Evolutionary conservation across 495 filamentous ascomycete species (phyloP).

Genomic region (Usnea hakonensis): DNA sequence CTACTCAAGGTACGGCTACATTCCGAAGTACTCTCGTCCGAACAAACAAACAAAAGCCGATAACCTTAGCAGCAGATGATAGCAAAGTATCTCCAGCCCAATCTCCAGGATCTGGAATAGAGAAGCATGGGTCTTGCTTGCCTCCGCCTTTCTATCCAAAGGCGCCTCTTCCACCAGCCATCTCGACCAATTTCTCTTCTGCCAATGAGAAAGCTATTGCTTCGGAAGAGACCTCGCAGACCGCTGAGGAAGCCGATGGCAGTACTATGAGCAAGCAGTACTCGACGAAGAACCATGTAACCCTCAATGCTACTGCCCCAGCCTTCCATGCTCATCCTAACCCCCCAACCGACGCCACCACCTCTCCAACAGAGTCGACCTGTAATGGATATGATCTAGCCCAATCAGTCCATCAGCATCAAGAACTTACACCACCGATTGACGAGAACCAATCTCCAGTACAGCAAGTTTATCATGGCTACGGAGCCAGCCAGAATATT

Average conservation of each 20-base stretch:
- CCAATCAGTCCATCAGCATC: not conserved
- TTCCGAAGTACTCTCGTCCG: conserved; percentile 3
- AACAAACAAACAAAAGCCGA: not conserved
- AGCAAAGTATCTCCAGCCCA: not conserved
- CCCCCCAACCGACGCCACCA: conserved; percentile 3
- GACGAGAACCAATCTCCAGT: conserved; percentile 3
- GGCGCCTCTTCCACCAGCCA: not conserved
- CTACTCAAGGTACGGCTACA: not conserved
- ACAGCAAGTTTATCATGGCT: conserved; percentile 1
- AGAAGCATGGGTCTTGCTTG: conserved; percentile 5
- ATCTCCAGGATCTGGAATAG: conserved; percentile 11
- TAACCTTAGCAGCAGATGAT: not conserved
- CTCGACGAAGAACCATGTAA: not conserved
- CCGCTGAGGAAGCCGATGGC: not conserved
- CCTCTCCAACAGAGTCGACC: conserved; percentile 10
- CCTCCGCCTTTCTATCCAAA: conserved; percentile 14
- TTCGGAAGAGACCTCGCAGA: not conserved
- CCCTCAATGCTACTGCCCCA: conserved; percentile 12
- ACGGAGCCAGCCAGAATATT: conserved; percentile 3
- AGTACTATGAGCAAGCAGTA: not conserved
- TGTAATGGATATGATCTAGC: not conserved
- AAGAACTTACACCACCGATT: conserved; percentile 7
- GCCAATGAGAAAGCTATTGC: not conserved
- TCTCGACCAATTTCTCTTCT: conserved; percentile 2
- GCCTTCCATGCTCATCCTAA: conserved; percentile 12